A percentile compares a stretch with the other conserved stretches of the same genome.
phyloP scores from a whole-genome alignment of 2,329 filamentous ascomycete species.

The Aspergillus fumigatiaffinis region DNA sequence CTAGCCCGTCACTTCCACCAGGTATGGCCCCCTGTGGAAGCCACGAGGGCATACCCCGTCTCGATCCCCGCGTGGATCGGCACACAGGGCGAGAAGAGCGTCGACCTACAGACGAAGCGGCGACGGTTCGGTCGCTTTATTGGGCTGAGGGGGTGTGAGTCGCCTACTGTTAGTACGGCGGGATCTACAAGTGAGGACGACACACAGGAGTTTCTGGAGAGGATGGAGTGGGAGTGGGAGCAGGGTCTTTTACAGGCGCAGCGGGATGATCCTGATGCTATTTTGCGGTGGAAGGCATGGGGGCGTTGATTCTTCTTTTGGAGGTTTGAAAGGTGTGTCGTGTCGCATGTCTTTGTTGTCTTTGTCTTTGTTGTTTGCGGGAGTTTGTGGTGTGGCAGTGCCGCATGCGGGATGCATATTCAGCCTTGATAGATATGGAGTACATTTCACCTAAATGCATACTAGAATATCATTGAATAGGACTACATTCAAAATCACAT shows the following conservation, averaged over 20 bases:
- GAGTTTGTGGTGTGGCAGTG: not conserved
- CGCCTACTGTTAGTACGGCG: constrained; percentile 13
- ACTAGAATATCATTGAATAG: not conserved
- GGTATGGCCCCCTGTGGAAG: constrained; percentile 29
- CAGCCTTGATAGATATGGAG: not conserved
- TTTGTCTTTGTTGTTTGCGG: constrained; percentile 5
- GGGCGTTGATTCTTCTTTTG: not conserved
- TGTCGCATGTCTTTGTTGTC: not conserved
- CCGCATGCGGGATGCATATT: not conserved
- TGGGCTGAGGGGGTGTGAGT: constrained; percentile 37
- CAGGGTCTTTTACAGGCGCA: constrained; percentile 22
- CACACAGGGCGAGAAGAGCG: constrained; percentile 9
- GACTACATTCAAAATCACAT: too few relatives aligned
- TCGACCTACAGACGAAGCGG: constrained; percentile 37
- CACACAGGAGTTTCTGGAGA: constrained; percentile 14
- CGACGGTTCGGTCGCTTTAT: constrained; percentile 43
- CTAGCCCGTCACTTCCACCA: constrained; percentile 43
- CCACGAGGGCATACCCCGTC: constrained; percentile 34
- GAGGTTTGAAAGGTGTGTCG: too few relatives aligned
- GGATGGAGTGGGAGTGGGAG: constrained; percentile 30
- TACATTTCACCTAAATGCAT: not conserved
- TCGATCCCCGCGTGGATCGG: constrained; percentile 29
- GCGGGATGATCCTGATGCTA: constrained; percentile 17
- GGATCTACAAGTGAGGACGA: not conserved
- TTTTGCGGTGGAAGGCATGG: constrained; percentile 16